Evolutionary conservation across 1,284 basidiomycete species (phyloP).

Genomic region (Rhodotorula sp.): DNA sequence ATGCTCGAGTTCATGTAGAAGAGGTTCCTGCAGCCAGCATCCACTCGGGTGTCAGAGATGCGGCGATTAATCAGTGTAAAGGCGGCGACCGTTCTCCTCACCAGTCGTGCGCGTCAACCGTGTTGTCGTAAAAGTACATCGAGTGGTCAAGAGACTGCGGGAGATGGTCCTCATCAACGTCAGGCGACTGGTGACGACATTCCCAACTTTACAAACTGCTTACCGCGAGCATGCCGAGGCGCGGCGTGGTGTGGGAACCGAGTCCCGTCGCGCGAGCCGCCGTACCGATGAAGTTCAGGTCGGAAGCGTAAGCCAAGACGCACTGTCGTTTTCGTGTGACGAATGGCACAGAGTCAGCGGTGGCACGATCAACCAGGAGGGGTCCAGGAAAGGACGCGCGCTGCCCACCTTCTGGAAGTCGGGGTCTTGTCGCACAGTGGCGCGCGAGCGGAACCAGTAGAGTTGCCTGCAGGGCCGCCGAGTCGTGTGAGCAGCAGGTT

Average conservation of each 20-base stretch:
- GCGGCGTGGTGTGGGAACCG: constrained; percentile 48
- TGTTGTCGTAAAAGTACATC: constrained; percentile 54
- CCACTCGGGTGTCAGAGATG: too few relatives aligned
- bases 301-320: constrained; percentile 80
- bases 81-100: not conserved
- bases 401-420: constrained; percentile 71
- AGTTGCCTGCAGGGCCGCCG: constrained; percentile 53
- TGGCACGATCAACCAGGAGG: not conserved
- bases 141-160: constrained; percentile 70
- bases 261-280: constrained; percentile 66
- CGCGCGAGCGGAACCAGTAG: constrained; percentile 72
- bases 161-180: not conserved
- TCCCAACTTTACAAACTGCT: too few relatives aligned
- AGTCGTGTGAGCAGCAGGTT: not conserved
- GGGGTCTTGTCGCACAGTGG: constrained; percentile 63
- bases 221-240: constrained; percentile 62
- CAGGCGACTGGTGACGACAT: too few relatives aligned
- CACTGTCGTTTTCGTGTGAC: constrained; percentile 57
- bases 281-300: constrained; percentile 63
- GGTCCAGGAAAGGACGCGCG: not conserved
- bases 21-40: constrained; percentile 7
- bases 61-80: not conserved
- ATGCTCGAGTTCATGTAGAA: constrained; percentile 36
- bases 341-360: too few relatives aligned
- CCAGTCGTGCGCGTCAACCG: constrained; percentile 35